phyloP scores from a whole-genome alignment of 2,329 filamentous ascomycete genomes.

The Curvularia sp. region DNA sequence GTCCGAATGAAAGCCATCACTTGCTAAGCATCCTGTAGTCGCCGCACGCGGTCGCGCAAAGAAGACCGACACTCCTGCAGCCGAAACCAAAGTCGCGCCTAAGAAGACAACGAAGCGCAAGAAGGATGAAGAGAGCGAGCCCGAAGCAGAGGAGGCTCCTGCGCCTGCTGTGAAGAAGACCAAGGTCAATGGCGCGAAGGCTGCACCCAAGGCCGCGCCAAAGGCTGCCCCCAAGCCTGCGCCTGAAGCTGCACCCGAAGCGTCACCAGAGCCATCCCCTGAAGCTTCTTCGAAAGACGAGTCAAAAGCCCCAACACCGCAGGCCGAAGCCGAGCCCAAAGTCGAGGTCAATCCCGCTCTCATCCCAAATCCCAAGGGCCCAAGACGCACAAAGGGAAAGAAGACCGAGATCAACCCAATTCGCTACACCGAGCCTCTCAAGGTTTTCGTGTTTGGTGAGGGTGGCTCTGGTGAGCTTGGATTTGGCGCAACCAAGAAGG shows the following conservation, averaged over 20 bases:
- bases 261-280: not conserved
- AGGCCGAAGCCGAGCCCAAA: constrained; percentile 19
- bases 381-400: constrained; percentile 39
- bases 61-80: constrained; percentile 34
- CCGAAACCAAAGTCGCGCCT: constrained; percentile 22
- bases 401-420: constrained; percentile 66
- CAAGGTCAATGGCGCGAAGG: constrained; percentile 28
- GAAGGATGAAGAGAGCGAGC: constrained; percentile 37
- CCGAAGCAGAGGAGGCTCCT: constrained; percentile 26
- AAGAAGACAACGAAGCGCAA: constrained; percentile 41
- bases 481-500: constrained; percentile 70
- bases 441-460: constrained; percentile 82
- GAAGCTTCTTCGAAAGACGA: constrained; percentile 1
- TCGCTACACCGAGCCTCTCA: constrained; percentile 66
- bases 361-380: constrained; percentile 39
- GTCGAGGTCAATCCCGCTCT: constrained; percentile 22
- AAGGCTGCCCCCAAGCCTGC: not conserved
- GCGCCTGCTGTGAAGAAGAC: constrained; percentile 36
- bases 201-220: constrained; percentile 21
- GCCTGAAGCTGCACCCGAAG: not conserved
- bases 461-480: constrained; percentile 83
- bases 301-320: constrained; percentile 14
- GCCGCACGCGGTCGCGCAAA: constrained; percentile 37
- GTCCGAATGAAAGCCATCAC: constrained; percentile 8
- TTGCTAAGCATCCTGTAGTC: constrained; percentile 22